Evolutionary conservation across 208 protist genomes (phyloP), one percentile per base, ranked within the genome.

Genomic region (Leptomonas pyrrhocoris): DNA sequence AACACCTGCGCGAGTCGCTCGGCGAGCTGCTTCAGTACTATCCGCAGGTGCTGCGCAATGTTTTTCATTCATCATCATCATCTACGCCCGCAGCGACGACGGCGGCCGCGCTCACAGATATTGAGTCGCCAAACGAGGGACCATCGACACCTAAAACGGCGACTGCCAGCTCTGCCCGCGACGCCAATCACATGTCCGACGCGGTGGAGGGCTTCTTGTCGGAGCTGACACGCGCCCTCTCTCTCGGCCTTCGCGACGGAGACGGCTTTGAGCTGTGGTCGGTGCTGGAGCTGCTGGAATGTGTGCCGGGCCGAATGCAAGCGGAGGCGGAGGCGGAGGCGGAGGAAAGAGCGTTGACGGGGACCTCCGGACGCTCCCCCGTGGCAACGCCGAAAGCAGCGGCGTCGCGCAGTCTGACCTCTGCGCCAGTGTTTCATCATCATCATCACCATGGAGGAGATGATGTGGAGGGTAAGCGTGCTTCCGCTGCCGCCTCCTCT

Each of bases 251-350:
- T 21, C 42, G 72, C 40, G 69, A 77, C 15, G 73, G 58, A 7
- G 43, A 38, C 21, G 62, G 60, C 4, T 40, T 75, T 19, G 77
- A 85, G 21, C 56, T 89, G 53, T 89, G 83, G 86, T 71, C 74
- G n/a, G 81, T 92, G 25, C 72, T 92, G 19, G 79, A 86, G 49
- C 83, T 85, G 30, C 69, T 92, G 3, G 57, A 77, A 45, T 72
- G 64, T 46, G 63, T 74, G 34, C 42, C 64, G 54, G 51, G 42
- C 19, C 74, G 73, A 25, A 49, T 69, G 46, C 65, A 56, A 43
- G 60, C 69, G 12, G 69, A 28, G 7, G 69, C 69, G 1, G 59
- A 60, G 30, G 49, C 59, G 13, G 38, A 61, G 56, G 56, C 34
- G 9, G 49, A 53, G 21, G 49, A 12, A 15, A 6, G 23, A 12